Base-by-base conservation (phyloP, 1,284 basidiomycete species). In the Ganoderma resinaceum region DNA sequence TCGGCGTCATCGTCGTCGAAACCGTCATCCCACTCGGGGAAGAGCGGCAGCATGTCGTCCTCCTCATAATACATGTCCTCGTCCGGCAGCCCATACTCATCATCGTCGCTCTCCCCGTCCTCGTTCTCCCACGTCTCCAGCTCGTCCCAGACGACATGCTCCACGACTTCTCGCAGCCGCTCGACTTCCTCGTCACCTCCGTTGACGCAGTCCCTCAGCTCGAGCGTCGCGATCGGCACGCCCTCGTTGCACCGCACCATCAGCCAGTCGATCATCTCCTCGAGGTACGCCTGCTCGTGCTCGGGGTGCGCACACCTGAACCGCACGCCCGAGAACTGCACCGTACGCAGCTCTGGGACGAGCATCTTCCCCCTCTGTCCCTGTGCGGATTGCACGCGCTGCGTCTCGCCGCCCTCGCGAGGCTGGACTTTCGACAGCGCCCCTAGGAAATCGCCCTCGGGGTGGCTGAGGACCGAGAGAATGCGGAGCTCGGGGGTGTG, bases 81-180 rank as follows among this genome's bases (percentile, higher is more conserved):
- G 18, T 55, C 53, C 31, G 6, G 26, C 4, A 38, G 7, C 9
- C 23, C 52, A 18, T 29, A 26, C n/a, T 23, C 23, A 26, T 29
- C 23, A 26, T 29, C 29, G 20, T 38, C 37, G 7, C 3, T 7
- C n/a, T 23, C 20, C n/a, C 35, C 57, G 1, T 38, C 3, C 14
- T 33, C 31, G 33, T 58, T 16, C n/a, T 59, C 57, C 33, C n/a
- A 59, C 35, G 4, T 63, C 59, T 66, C 68, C 2, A 62, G 9
- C 1, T 60, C 65, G 43, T 72, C 71, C 71, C 71, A 72, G 9
- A 40, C 53, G 31, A 72, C 68, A 16, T 66, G 43, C 26, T 65
- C 58, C 0, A 72, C 71, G 38, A 72, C 40, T 55, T 65, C 66
- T 53, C 42, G 9, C 33, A 72, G 57, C 37, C 64, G 60, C 3